Evolutionary conservation across 257 asterid genomes (phyloP).

Genomic region (Paraleonurus japonicus): DNA sequence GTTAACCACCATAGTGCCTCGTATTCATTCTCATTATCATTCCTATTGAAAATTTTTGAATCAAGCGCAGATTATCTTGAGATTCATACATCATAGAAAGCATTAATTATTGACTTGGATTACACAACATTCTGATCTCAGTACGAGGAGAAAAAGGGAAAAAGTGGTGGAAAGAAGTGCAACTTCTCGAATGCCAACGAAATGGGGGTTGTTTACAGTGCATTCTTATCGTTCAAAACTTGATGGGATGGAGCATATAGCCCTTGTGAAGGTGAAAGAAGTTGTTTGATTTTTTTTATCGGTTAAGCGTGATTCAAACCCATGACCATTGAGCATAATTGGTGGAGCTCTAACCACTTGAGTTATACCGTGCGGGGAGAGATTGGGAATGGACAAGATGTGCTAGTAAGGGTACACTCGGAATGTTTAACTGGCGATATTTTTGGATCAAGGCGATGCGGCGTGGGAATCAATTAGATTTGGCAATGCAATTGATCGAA

Average conservation of each 20-base stretch:
- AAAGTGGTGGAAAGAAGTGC: slow-evolving; percentile 68
- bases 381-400: slow-evolving; percentile 74
- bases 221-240: slow-evolving; percentile 73
- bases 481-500: slow-evolving; percentile 77
- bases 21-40: too few species aligned
- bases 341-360: too few species aligned
- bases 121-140: slow-evolving; percentile 26
- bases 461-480: slow-evolving; percentile 77
- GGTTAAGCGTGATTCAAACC: too few species aligned
- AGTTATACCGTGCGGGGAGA: too few species aligned
- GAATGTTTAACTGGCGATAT: slow-evolving; percentile 88
- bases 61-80: too few species aligned
- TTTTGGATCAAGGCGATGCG: slow-evolving; percentile 78
- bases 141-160: slow-evolving; percentile 84
- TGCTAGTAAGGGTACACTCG: slow-evolving; percentile 83
- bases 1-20: too few species aligned
- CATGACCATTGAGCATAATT: too few species aligned
- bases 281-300: background rate
- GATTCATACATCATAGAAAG: background rate
- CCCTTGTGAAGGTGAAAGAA: slow-evolving; percentile 54
- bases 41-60: too few species aligned
- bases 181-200: slow-evolving; percentile 63
- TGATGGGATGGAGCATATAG: slow-evolving; percentile 75
- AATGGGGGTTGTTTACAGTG: slow-evolving; percentile 73
- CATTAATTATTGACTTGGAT: background rate